Conservation (phyloP, 306 rosid species). For the Prunus campanulata region DNA sequence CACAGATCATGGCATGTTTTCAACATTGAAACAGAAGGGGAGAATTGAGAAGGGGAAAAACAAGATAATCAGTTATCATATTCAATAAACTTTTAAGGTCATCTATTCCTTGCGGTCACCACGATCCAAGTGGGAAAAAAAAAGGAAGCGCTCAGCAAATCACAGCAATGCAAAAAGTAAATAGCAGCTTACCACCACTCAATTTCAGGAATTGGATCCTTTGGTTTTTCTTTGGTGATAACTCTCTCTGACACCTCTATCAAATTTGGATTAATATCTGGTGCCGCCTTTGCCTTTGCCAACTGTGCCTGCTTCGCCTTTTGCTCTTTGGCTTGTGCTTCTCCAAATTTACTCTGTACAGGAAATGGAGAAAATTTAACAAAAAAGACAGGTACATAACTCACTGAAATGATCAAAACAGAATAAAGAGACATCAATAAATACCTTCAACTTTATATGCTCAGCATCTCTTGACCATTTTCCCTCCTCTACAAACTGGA, state of each 20-base stretch:
- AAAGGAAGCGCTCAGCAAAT: not conserved
- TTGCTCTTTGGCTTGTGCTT: constrained; percentile 97
- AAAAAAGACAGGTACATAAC: constrained; percentile 1
- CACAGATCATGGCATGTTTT: not conserved
- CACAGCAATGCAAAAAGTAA: not conserved
- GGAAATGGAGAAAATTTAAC: not conserved
- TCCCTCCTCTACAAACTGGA: constrained; percentile 91
- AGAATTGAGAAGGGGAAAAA: not conserved
- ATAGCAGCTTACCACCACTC: constrained; percentile 91
- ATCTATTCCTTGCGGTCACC: not conserved
- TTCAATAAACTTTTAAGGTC: not conserved
- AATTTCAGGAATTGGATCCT: constrained; percentile 83
- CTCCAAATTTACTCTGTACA: constrained; percentile 87
- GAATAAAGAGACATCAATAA: not conserved
- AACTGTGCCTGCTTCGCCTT: constrained; percentile 88
- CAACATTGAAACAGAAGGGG: not conserved
- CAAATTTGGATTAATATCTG: constrained; percentile 92
- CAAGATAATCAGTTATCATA: too few species aligned
- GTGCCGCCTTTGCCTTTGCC: constrained; percentile 96
- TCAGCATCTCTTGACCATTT: constrained; percentile 96
- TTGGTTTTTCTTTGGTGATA: constrained; percentile 70
- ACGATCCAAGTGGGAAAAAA: not conserved
- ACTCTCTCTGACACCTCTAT: constrained; percentile 89
- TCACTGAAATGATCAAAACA: not conserved
- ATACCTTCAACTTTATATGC: constrained; percentile 76